These are phyloP conservation scores for Citrus australasica DNA, from an alignment of 345 rosid genomes.

Conservation along the genomic window DNA sequence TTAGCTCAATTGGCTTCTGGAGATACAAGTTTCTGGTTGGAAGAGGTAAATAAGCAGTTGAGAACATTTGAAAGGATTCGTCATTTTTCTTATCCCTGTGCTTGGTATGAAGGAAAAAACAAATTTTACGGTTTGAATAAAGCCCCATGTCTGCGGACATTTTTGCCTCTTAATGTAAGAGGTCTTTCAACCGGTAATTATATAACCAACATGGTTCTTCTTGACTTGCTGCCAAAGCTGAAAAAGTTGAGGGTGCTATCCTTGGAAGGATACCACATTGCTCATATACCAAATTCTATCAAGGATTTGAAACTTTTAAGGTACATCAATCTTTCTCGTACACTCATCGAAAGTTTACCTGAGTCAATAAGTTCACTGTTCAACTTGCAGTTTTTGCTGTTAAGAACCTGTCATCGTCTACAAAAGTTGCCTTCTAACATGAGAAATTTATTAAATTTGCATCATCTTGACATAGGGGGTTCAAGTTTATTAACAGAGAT, in stretches of 20 bases:
- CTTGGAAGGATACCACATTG: constrained; percentile 2
- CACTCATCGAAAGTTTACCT: neutral
- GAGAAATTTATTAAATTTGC: constrained; percentile 16
- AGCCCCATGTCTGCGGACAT: constrained; percentile 9
- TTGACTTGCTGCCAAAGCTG: neutral
- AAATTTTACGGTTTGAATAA: neutral
- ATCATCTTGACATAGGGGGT: constrained; percentile 17
- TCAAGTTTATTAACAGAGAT: constrained; percentile 7
- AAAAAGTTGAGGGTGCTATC: constrained; percentile 20
- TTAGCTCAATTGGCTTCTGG: neutral
- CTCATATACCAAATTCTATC: constrained; percentile 8
- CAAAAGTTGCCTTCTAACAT: constrained; percentile 13
- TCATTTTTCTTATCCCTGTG: neutral
- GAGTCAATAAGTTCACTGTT: neutral
- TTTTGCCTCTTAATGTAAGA: neutral
- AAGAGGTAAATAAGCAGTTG: neutral
- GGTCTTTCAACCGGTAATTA: rapidly evolving
- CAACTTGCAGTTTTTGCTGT: constrained; percentile 15
- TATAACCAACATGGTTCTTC: neutral
- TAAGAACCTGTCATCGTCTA: constrained; percentile 5
- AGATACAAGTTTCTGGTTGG: neutral
- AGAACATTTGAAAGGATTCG: neutral
- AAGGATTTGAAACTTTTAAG: constrained; percentile 1
- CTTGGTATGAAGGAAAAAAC: neutral
- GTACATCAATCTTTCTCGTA: neutral